Base-by-base conservation (phyloP, 2,329 filamentous ascomycete species). In the Clarireedia paspali region DNA sequence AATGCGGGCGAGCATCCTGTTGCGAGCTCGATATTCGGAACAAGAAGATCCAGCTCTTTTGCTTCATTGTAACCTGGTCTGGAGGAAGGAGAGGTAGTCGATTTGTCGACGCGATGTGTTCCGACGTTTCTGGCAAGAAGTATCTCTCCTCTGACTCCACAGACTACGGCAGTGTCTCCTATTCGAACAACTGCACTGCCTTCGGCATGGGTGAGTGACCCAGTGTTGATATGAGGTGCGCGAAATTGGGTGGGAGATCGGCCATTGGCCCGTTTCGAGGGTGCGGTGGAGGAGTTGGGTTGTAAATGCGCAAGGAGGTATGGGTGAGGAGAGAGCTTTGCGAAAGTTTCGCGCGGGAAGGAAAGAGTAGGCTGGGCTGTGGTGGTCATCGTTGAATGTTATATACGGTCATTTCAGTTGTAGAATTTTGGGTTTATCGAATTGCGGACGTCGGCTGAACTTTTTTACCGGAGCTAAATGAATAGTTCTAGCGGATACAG, bases 141-240 rank as follows among this genome's bases (percentile, higher is more conserved):
- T 6, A 95, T 85, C 73, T 99, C 94, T 52, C 80, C 91, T 46
- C 92, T 84, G 20, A 99, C 84, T 56, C 92, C 94, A 69, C 91
- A 96, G 39, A 99, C 91, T n/a, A 91, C 89, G 1, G 90, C 91
- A 1, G 92, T 97, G 70, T 95, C 89, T 47, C 94, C 94, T 51
- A 88, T 77, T 38, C 94, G 83, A 50, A 97, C 88, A 0, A 97
- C 86, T 0, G 92, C 87, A 65, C 89, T 95, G 51, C 94, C 94
- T 68, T 95, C 86, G 55, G 90, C 87, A 70, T 99, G 91, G 0
- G 90, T 89, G 50, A 99, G 77, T 23, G 89, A 94, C 26, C 88
- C 88, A 0, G 84, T 83, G 71, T 96, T 94, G 64, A 94, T 78
- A 36, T 84, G 83, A n/a, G 88, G 84, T 23, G 77, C 71, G 46